A percentile compares a stretch with the other conserved stretches of the same genome.
Conservation (phyloP, 2,329 filamentous ascomycete genomes). For the Fusarium protoensiforme region DNA sequence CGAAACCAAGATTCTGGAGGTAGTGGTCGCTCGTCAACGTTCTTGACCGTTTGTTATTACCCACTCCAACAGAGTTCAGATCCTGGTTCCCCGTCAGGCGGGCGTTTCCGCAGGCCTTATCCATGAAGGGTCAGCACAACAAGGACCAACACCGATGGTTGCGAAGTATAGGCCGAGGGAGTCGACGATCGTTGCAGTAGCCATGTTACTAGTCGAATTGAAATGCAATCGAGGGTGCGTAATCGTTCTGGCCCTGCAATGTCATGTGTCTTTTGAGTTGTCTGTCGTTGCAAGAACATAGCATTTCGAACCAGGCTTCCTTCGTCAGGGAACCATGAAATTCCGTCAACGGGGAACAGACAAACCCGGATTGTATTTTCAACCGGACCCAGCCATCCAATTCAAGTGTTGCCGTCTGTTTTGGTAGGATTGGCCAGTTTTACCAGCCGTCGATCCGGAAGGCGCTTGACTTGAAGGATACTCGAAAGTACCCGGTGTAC, state of each 20-base stretch:
- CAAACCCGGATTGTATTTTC: background rate
- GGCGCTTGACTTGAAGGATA: background rate
- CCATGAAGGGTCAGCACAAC: constrained; percentile 9
- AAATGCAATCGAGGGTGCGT: background rate
- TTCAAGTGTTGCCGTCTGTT: background rate
- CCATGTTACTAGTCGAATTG: background rate
- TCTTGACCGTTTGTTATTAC: constrained; percentile 1
- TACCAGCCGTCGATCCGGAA: background rate
- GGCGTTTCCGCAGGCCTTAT: constrained; percentile 22
- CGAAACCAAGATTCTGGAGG: constrained; percentile 13
- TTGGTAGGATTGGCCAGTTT: background rate
- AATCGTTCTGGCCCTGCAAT: background rate
- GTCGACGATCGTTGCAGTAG: background rate
- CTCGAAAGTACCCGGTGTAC: background rate
- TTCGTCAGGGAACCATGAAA: background rate
- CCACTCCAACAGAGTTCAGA: background rate
- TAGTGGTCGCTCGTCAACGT: background rate
- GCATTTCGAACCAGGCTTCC: background rate
- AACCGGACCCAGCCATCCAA: background rate
- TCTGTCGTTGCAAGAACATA: background rate
- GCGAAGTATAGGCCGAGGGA: background rate
- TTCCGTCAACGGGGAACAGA: background rate
- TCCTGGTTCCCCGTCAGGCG: constrained; percentile 10
- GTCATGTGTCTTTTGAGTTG: background rate
- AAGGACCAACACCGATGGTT: constrained; percentile 2